Percentiles rank a stretch among this genome's conserved stretches.
Conservation (phyloP, 257 asterid species). For the Solanum medicagineum region DNA sequence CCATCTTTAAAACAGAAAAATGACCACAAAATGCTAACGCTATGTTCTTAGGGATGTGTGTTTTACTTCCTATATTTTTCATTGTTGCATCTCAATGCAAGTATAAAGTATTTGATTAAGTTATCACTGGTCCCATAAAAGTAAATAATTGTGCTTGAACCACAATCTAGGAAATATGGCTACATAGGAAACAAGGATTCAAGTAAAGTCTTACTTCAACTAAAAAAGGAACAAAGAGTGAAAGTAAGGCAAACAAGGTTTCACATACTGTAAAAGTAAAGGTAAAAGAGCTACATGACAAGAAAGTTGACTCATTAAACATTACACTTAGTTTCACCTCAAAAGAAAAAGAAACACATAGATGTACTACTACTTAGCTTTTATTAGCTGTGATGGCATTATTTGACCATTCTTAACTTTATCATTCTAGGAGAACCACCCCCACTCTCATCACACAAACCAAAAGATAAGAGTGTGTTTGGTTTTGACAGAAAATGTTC, state of each 20-base stretch:
- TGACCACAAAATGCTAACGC: not conserved
- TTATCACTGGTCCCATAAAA: not conserved
- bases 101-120: not conserved
- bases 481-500: not conserved
- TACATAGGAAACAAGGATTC: not conserved
- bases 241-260: not conserved
- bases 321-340: not conserved
- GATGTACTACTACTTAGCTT: not conserved
- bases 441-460: not conserved
- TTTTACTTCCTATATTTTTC: not conserved
- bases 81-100: not conserved
- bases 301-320: not conserved
- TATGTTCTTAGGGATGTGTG: not conserved
- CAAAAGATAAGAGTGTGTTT: not conserved
- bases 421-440: not conserved
- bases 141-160: not conserved
- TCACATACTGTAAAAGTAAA: not conserved
- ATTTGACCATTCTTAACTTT: not conserved
- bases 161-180: not conserved
- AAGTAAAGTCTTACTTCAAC: not conserved
- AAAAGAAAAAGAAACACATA: not conserved
- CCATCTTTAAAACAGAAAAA: not conserved
- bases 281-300: not conserved
- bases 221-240: not conserved
- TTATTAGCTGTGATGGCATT: not conserved